Base-by-base conservation (phyloP, 2,329 filamentous ascomycete genomes). In the Scytalidium lignicola region DNA sequence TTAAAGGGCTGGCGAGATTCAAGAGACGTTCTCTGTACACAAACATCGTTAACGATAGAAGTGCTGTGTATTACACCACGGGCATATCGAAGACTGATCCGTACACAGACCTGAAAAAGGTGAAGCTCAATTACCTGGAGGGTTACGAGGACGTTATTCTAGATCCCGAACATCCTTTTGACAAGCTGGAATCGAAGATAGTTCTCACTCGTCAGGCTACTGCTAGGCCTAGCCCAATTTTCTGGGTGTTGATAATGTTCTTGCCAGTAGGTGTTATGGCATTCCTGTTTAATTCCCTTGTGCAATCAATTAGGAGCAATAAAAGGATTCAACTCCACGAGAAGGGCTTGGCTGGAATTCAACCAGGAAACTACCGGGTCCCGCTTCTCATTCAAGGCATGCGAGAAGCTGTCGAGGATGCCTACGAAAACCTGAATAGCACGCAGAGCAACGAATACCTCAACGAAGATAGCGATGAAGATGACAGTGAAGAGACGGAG, bases 41-140 rank as follows among this genome's bases (percentile, higher is more conserved):
- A 40, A 97, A 97, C 63, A 83, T 95, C 43, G 72, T 87, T 62
- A 96, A 96, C 66, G 92, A 97, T 69, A 76, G 83, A 48, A 88
- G 81, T 41, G 88, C 89, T 3, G 81, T 85, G 1, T 89, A 88
- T 68, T 96, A 92, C 65, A 96, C 92, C 0, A 88, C 90, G 0
- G 76, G 75, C 18, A 89, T 96, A 42, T 77, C 84, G 20, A 83
- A 83, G 60, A 86, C 77, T 0, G 88, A 97, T 60, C 91, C 90
- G 0, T 97, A 83, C 62, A 75, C 75, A 0, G 75, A 90, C 55
- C 63, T 86, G 15, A 78, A 84, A 18, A 79, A 77, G 3, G 65
- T 92, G 52, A 81, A 85, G 19, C 72, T 90, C 57, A 88, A 88
- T 62, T 95, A 86, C 59, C 65, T 92, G 1, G 69, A 81, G 28